Evolutionary conservation across 2,329 filamentous ascomycete genomes (phyloP), one percentile per base, ranked within the genome.

Genomic region (Penicillium sp.): DNA sequence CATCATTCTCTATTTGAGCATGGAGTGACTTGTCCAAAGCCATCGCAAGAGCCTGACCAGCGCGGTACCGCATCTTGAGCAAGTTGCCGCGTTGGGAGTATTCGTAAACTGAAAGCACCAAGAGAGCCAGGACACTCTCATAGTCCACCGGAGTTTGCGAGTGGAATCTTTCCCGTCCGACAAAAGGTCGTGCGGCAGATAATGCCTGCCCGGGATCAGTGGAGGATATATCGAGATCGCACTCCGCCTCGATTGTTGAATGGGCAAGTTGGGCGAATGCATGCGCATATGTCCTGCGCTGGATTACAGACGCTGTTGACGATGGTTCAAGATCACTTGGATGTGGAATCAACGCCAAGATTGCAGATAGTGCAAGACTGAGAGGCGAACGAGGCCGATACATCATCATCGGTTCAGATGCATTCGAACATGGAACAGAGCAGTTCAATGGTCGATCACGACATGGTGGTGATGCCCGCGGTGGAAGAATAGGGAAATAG

Each of bases 401-500:
- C 29, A 61, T 48, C 43, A 68, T 57, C 12, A 59, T 51, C 9
- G 64, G 64, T 35, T 66, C 64, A 9, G 64, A 62, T 31, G 64
- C 55, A 39, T 57, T 59, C 15, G 66, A 52, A 37, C 54, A 59
- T n/a, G 66, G 63, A 12, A 62, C 56, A 6, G 60, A 58, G 19
- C 59, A 58, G 43, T 69, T 61, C 43, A 72, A 49, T 7, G 70
- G 69, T 15, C 55, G 54, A 56, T 72, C 66, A 28, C 60, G 57
- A 19, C 54, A 57, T 33, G 58, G 62, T 5, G 62, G 59, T 7
- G 59, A 48, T 35, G 54, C 59, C 33, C 69, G 60, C 26, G 72
- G 69, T 6, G 72, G 70, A 26, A 74, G 61, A 33, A 74, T 68
- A 5, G 72, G 72, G 38, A 73, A 72, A 54, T 72, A 74, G n/a